Evolutionary conservation across 2,329 filamentous ascomycete genomes (phyloP).

Genomic region (Diaporthe capsici): DNA sequence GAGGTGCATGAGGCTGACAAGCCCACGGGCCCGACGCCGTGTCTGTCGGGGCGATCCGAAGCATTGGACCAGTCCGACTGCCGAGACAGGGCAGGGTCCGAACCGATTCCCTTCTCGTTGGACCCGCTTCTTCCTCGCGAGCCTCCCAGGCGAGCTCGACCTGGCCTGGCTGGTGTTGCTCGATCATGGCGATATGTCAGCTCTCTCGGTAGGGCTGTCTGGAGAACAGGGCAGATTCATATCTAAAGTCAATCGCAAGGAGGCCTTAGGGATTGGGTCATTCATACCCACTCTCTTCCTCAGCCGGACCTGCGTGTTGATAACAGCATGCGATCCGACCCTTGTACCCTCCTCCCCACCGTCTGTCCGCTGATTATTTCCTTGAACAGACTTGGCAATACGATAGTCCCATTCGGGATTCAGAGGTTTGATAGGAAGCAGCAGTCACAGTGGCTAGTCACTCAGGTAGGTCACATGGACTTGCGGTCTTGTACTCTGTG

Average conservation of each 20-base stretch:
- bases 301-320: background rate
- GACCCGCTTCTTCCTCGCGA: background rate
- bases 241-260: background rate
- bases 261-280: background rate
- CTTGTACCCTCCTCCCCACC: background rate
- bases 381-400: slow-evolving; percentile 3
- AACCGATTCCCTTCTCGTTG: background rate
- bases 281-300: background rate
- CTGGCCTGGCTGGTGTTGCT: background rate
- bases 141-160: background rate
- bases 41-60: slow-evolving; percentile 16
- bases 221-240: background rate
- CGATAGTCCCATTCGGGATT: background rate
- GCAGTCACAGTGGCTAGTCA: background rate
- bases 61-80: slow-evolving; percentile 9
- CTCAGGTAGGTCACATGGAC: background rate
- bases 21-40: background rate
- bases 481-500: background rate
- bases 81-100: slow-evolving; percentile 6
- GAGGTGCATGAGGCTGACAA: slow-evolving; percentile 15
- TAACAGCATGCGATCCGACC: background rate
- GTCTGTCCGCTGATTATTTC: background rate
- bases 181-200: background rate
- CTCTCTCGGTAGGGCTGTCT: background rate
- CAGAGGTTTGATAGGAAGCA: background rate